Evolutionary conservation across 139 green algal genomes (phyloP).

Genomic region (Raphidocelis subcapitata): DNA sequence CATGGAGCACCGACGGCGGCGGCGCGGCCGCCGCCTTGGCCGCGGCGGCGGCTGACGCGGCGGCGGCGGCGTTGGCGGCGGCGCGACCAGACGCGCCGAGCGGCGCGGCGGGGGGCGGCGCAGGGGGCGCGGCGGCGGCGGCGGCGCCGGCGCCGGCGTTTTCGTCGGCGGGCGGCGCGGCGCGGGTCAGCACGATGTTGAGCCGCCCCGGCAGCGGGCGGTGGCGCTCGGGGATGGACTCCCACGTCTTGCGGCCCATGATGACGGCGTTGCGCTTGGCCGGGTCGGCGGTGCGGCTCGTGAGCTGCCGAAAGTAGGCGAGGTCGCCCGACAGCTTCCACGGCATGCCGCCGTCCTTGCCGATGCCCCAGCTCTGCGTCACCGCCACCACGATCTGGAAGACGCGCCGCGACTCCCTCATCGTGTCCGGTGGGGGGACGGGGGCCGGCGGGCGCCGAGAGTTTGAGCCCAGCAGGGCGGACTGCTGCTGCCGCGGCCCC

Average conservation of each 20-base stretch:
- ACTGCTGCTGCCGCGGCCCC: too few species aligned
- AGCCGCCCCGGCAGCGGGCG: slow-evolving; percentile 85
- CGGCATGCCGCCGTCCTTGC: slow-evolving; percentile 62
- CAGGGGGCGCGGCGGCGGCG: background rate
- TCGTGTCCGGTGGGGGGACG: too few species aligned
- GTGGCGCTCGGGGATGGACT: slow-evolving; percentile 93
- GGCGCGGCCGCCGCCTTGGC: slow-evolving; percentile 4
- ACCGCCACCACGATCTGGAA: slow-evolving; percentile 95
- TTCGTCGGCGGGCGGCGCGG: slow-evolving; percentile 6
- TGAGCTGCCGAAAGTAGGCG: slow-evolving; percentile 92
- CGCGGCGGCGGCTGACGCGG: background rate
- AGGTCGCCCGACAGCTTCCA: slow-evolving; percentile 85
- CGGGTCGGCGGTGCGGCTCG: slow-evolving; percentile 47
- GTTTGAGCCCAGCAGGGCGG: too few species aligned
- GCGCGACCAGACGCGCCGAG: background rate
- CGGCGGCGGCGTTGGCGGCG: background rate
- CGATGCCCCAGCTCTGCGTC: slow-evolving; percentile 81
- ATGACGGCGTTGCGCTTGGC: slow-evolving; percentile 87
- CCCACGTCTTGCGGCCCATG: slow-evolving; percentile 98
- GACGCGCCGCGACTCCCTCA: background rate
- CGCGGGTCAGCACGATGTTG: slow-evolving; percentile 92
- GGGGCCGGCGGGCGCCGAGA: too few species aligned
- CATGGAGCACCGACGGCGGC: background rate
- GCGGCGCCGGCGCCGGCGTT: background rate
- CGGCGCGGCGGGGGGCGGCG: slow-evolving; percentile 1